Evolutionary conservation across 1,284 basidiomycete species (phyloP).

Genomic region (Cerioporus squamosus): DNA sequence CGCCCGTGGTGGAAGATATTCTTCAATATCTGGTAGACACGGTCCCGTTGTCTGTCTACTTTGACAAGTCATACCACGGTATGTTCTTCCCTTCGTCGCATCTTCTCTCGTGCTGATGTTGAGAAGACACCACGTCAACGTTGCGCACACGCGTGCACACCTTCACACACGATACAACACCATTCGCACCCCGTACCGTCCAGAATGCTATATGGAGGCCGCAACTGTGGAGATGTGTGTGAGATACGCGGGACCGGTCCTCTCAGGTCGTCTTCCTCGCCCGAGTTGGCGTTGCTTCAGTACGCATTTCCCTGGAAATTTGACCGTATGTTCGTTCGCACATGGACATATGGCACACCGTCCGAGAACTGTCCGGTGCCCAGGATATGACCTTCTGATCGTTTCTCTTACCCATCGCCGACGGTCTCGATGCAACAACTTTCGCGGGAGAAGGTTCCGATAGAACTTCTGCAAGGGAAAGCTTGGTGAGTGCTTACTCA

Average conservation of each 20-base stretch:
- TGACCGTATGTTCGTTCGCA: constrained; percentile 6
- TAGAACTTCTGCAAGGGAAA: background rate
- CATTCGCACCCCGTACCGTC: background rate
- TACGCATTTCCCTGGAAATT: background rate
- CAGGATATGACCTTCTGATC: constrained; percentile 3
- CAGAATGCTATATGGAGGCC: background rate
- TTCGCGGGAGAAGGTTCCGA: constrained; percentile 26
- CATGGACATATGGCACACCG: constrained; percentile 6
- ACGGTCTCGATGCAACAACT: background rate
- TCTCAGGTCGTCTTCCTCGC: background rate
- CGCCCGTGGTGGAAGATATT: constrained; percentile 83
- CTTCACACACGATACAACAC: background rate
- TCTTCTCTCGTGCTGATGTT: background rate
- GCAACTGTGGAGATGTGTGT: background rate
- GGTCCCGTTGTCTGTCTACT: background rate
- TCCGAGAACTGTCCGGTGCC: constrained; percentile 7
- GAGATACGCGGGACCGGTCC: background rate
- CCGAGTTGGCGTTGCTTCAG: background rate
- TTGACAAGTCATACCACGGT: background rate
- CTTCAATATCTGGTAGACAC: constrained; percentile 68
- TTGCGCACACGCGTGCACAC: background rate
- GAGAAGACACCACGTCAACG: background rate
- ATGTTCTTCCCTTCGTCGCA: background rate
- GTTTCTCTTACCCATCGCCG: background rate
- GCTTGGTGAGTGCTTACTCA: background rate